Percentiles rank a stretch among this genome's conserved stretches.
phyloP scores from a whole-genome alignment of 2,329 filamentous ascomycete species.

The Fusarium lyarnte region DNA sequence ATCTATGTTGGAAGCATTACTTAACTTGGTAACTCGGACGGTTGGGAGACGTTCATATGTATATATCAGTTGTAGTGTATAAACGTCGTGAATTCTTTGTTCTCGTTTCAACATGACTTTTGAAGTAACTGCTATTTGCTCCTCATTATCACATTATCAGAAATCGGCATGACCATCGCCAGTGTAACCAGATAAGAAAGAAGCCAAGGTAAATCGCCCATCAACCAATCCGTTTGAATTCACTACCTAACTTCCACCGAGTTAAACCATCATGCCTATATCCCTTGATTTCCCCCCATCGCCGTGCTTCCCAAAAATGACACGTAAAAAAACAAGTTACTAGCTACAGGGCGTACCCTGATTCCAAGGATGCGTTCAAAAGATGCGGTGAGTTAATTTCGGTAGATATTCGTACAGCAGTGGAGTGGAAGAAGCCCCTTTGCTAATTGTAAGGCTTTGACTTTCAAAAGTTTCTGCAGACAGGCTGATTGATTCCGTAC shows the following conservation, averaged over 20 bases:
- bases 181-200: background rate
- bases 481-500: slow-evolving; percentile 37
- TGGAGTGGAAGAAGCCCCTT: slow-evolving; percentile 19
- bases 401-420: slow-evolving; percentile 34
- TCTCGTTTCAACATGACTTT: background rate
- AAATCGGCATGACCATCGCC: background rate
- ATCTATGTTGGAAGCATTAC: slow-evolving; percentile 9
- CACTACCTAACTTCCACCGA: slow-evolving; percentile 40
- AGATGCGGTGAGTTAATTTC: slow-evolving; percentile 29
- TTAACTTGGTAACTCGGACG: background rate
- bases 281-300: slow-evolving; percentile 36
- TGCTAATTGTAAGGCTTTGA: background rate
- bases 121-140: background rate
- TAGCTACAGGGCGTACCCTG: slow-evolving; percentile 32
- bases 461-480: slow-evolving; percentile 20
- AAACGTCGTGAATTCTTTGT: slow-evolving; percentile 1
- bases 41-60: background rate
- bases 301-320: slow-evolving; percentile 40
- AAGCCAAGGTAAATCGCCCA: background rate
- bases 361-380: slow-evolving; percentile 19
- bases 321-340: slow-evolving; percentile 36
- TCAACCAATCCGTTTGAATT: slow-evolving; percentile 40
- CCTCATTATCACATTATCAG: background rate
- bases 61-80: slow-evolving; percentile 29
- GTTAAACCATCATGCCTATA: slow-evolving; percentile 40